phyloP scores from a whole-genome alignment of 495 filamentous ascomycete genomes.

The Umbilicaria muhlenbergii region DNA sequence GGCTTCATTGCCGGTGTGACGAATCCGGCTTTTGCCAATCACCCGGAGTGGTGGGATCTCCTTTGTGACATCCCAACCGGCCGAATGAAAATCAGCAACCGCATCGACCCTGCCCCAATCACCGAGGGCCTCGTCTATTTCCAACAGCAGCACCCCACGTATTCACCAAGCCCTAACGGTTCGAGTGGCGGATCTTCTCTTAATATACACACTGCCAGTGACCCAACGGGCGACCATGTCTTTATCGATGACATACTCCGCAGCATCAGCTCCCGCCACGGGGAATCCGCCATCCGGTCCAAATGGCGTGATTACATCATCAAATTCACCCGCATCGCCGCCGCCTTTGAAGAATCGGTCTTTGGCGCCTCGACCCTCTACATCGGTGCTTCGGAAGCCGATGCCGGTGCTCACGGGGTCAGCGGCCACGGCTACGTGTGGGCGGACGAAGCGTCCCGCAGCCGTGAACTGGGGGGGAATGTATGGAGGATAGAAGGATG shows the following conservation, averaged over 20 bases:
- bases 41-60: slow-evolving; percentile 96
- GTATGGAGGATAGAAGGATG: slow-evolving; percentile 89
- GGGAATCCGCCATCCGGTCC: slow-evolving; percentile 75
- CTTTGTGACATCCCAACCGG: slow-evolving; percentile 87
- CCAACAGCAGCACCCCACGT: slow-evolving; percentile 56
- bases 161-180: slow-evolving; percentile 27
- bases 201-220: slow-evolving; percentile 23
- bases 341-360: slow-evolving; percentile 88
- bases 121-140: slow-evolving; percentile 76
- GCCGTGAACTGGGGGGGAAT: slow-evolving; percentile 74
- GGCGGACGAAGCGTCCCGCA: slow-evolving; percentile 64
- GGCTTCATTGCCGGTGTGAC: slow-evolving; percentile 98
- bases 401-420: slow-evolving; percentile 42
- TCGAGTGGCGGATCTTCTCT: slow-evolving; percentile 23
- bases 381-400: slow-evolving; percentile 54
- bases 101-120: slow-evolving; percentile 57
- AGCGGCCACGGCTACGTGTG: slow-evolving; percentile 90
- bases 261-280: slow-evolving; percentile 72
- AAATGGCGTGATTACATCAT: slow-evolving; percentile 85
- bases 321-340: slow-evolving; percentile 81
- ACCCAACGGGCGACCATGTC: slow-evolving; percentile 73
- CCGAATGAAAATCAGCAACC: slow-evolving; percentile 79
- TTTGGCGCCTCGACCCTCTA: slow-evolving; percentile 86
- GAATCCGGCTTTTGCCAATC: slow-evolving; percentile 87
- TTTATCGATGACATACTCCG: slow-evolving; percentile 79